Evolutionary conservation across 805 yeast genomes (phyloP), one percentile per base, ranked within the genome.

Genomic region (Metschnikowia cerradonensis): DNA sequence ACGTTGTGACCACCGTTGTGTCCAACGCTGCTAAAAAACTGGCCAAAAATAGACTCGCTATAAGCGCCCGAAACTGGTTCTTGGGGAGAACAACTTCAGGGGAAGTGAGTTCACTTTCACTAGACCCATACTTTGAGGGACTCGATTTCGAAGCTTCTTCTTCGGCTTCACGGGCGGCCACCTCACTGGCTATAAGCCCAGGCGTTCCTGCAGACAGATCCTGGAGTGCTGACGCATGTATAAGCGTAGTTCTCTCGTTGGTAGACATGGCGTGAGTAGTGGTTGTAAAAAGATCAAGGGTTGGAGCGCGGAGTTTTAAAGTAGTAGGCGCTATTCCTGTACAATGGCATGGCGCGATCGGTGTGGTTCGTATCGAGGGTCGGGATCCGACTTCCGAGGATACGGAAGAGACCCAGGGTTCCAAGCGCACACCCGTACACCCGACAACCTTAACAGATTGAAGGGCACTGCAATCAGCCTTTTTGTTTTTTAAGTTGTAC

Each of bases 21-120:
- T 86, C 92, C 51, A 85, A 63, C 0, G 91, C 83, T 2, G 88
- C 82, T 37, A 86, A 68, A 57, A 81, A 84, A 0, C 80, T 54
- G 3, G 71, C 71, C 66, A 68, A 63, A 54, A 63, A 73, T 38
- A 72, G 57, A 20, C 69, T 63, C 4, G 64, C 56, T 7, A 72
- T 54, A 6, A 73, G 67, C 5, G 65, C 49, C 26, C 56, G 57
- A n/a, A 72, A 57, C 48, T 70, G 64, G 0, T 56, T 51, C 36
- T 56, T 61, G 2, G 76, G 73, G 30, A 41, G 45, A 4, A 19
- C 17, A 26, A 33, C 36, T 36, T 31, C 36, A 6, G 36, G 19
- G 14, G 45, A 14, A 6, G 36, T 15, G 30, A 20, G 30, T 26
- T 2, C 30, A 8, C 11, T 26, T 26, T 26, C 30, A 26, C 30